A percentile compares a stretch with the other conserved stretches of the same genome.
Evolutionary conservation across 306 rosid species (phyloP).

Genomic region (Inga leiocalycina): DNA sequence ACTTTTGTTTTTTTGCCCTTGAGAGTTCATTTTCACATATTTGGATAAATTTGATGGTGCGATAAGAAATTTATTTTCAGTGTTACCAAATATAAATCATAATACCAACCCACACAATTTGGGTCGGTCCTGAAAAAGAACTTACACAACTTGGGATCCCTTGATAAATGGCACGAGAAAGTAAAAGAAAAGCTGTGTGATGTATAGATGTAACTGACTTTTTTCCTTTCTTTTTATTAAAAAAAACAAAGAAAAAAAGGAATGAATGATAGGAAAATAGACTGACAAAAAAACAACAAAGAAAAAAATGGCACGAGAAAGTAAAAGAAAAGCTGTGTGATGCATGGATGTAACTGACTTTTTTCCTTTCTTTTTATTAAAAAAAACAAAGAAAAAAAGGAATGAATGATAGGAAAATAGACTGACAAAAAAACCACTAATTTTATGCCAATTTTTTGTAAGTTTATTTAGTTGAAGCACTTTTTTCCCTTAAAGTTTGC

Average conservation of each 20-base stretch:
- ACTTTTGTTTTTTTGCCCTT: neutral
- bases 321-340: neutral
- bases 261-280: neutral
- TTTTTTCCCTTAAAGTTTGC: too few relatives aligned
- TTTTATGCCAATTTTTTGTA: too few relatives aligned
- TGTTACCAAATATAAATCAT: neutral
- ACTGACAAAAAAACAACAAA: too few relatives aligned
- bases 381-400: too few relatives aligned
- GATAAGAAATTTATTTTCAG: neutral
- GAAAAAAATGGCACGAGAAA: neutral
- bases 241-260: too few relatives aligned
- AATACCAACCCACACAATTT: neutral
- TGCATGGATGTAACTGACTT: neutral
- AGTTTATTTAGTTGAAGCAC: too few relatives aligned
- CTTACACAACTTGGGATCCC: neutral
- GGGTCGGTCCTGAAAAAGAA: neutral
- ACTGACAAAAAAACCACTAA: neutral
- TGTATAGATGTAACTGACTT: neutral
- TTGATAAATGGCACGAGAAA: neutral
- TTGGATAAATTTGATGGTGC: neutral
- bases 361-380: neutral
- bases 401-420: too few relatives aligned
- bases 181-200: neutral
- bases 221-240: neutral
- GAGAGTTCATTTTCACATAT: neutral